Base-by-base conservation (phyloP, 148 eudicot genomes). In the Nepenthes mirabilis region DNA sequence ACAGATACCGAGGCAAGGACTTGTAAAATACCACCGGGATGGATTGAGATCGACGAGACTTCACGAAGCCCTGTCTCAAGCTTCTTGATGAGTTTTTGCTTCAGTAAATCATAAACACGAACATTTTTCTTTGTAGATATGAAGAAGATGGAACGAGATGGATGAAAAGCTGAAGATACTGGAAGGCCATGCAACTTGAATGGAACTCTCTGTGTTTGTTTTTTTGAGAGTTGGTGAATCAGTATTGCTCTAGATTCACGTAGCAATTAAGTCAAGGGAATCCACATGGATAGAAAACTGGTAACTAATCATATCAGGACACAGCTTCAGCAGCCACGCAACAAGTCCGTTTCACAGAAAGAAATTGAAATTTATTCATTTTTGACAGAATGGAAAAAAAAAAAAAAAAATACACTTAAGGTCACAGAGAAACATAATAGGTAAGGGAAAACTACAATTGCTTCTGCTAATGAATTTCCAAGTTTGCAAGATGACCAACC, bases 111-210 rank as follows among this genome's bases (percentile, higher is more conserved):
- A 74, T 89, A 94, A 35, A 94, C 91, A 59, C 99, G 99, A 36
- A 94, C 75, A 75, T 73, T 78, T 77, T 81, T 86, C 74, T 94
- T 94, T 33, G 99, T 89, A 62, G 99, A 68, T 63, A 87, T 68
- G 34, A 94, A 84, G 75, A 89, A 86, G 43, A 81, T 50, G 40
- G 99, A 89, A 58, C 89, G 89, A 45, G 74, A 64, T 55, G 99
- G 99, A 84, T 94, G 99, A 70, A 94, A 94, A 59, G 90, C 69
- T 48, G 91, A 68, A 53, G 82, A 68, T 55, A 94, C 99, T 14
- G 97, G 89, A 71, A 94, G 82, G 36, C 97, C 97, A 67, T 82
- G 96, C 77, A 87, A 70, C 80, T 89, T 94, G 71, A 82, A 89
- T 9, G 88, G 91, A 51, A 83, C 54, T 65, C 67, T 80, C 68